Conservation (phyloP, 768 basidiomycete species). For the Asterophora parasitica region DNA sequence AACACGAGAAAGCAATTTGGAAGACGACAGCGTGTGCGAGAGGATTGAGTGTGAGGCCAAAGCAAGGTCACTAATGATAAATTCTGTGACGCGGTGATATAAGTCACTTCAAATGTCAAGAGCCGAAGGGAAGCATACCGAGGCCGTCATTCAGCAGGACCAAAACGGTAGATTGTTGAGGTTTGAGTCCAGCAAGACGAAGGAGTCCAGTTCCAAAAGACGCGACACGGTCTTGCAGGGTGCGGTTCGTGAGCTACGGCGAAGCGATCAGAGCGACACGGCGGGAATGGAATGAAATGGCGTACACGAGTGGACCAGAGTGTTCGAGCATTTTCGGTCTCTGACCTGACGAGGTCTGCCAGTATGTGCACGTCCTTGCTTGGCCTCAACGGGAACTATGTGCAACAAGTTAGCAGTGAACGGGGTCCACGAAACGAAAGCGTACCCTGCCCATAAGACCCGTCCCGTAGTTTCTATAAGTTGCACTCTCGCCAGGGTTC, state of each 20-base stretch:
- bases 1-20: constrained; percentile 57
- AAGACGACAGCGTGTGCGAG: constrained; percentile 60
- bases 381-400: constrained; percentile 70
- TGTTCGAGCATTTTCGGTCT: constrained; percentile 61
- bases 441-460: constrained; percentile 77
- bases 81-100: constrained; percentile 43
- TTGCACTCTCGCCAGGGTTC: constrained; percentile 75
- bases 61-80: constrained; percentile 74
- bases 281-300: neutral
- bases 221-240: constrained; percentile 64
- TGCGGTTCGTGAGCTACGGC: constrained; percentile 65
- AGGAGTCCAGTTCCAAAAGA: constrained; percentile 73
- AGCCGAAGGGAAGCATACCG: constrained; percentile 37
- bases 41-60: constrained; percentile 65
- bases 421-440: constrained; percentile 16
- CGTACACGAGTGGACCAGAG: constrained; percentile 76
- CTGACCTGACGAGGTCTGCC: constrained; percentile 61
- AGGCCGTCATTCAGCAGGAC: constrained; percentile 75
- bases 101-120: neutral
- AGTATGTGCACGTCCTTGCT: constrained; percentile 66
- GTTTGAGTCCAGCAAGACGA: constrained; percentile 47
- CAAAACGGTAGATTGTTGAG: constrained; percentile 63
- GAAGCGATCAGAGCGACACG: constrained; percentile 1
- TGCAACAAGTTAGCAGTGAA: neutral
- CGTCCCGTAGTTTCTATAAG: constrained; percentile 89